These are phyloP conservation scores for Citrullus colocynthis DNA, from an alignment of 306 rosid genomes.

Conservation along the genomic window DNA sequence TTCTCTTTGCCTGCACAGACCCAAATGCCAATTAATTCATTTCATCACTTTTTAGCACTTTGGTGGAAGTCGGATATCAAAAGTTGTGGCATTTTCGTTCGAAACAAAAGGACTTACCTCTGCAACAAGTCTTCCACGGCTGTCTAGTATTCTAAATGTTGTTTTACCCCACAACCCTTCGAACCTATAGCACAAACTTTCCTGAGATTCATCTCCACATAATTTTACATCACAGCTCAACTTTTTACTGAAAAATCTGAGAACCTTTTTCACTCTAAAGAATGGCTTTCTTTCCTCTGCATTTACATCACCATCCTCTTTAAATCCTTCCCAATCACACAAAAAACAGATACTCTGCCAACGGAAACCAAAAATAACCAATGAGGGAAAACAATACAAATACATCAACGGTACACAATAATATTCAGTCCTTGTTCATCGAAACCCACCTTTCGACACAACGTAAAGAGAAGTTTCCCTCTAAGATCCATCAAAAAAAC, in stretches of 20 bases:
- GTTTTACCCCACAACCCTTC: constrained; percentile 23
- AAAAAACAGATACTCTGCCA: constrained; percentile 1
- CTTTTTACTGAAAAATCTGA: constrained; percentile 3
- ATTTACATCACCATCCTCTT: background rate
- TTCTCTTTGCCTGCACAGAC: constrained; percentile 52
- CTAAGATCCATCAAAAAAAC: constrained; percentile 30
- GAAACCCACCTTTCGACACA: constrained; percentile 16
- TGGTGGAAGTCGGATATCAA: too few relatives aligned
- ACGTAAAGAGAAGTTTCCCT: constrained; percentile 24
- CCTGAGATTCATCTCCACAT: constrained; percentile 1
- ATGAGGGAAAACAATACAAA: background rate
- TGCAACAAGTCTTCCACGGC: constrained; percentile 39
- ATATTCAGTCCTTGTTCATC: background rate
- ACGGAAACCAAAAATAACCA: background rate
- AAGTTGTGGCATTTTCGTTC: background rate
- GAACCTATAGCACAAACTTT: constrained; percentile 10
- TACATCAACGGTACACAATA: background rate
- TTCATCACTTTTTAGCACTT: constrained; percentile 7
- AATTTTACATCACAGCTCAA: constrained; percentile 1
- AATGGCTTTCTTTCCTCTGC: constrained; percentile 1
- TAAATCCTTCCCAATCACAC: background rate
- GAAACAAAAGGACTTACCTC: constrained; percentile 33
- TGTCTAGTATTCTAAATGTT: constrained; percentile 35
- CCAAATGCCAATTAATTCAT: background rate
- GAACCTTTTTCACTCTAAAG: constrained; percentile 15